Evolutionary conservation across 352 stramenopile genomes (phyloP).

Genomic region (Globisporangium iwayamae): DNA sequence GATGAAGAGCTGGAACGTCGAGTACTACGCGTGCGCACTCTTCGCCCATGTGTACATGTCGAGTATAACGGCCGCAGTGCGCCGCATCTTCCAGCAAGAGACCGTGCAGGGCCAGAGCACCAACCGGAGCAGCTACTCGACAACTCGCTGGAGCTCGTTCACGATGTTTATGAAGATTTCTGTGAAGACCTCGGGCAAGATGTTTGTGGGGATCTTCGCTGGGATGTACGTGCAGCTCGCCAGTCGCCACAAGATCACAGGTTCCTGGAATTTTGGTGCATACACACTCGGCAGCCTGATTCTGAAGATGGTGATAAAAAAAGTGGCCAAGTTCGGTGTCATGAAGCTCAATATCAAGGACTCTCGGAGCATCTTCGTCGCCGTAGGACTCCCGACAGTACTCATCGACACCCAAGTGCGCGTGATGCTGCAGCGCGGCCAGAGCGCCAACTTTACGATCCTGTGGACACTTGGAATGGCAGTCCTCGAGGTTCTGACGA

Average conservation of each 20-base stretch:
- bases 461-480: constrained; percentile 11
- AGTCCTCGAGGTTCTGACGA: constrained; percentile 2
- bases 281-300: constrained; percentile 13
- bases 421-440: constrained; percentile 16
- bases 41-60: not conserved
- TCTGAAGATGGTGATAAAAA: constrained; percentile 11
- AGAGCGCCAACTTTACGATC: not conserved
- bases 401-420: constrained; percentile 24
- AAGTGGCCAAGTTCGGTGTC: constrained; percentile 1
- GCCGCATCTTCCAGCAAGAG: constrained; percentile 2
- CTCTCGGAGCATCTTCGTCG: constrained; percentile 16
- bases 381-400: constrained; percentile 16
- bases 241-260: not conserved
- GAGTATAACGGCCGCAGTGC: not conserved
- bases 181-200: not conserved
- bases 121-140: not conserved
- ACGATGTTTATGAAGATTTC: constrained; percentile 1
- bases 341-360: constrained; percentile 9
- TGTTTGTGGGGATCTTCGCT: not conserved
- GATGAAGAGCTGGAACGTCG: not conserved
- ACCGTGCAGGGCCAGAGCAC: not conserved
- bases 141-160: not conserved
- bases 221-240: constrained; percentile 8
- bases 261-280: constrained; percentile 5
- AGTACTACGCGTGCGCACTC: not conserved